Evolutionary conservation across 2,329 filamentous ascomycete species (phyloP), one percentile per base, ranked within the genome.

Genomic region (Nemania sp.): DNA sequence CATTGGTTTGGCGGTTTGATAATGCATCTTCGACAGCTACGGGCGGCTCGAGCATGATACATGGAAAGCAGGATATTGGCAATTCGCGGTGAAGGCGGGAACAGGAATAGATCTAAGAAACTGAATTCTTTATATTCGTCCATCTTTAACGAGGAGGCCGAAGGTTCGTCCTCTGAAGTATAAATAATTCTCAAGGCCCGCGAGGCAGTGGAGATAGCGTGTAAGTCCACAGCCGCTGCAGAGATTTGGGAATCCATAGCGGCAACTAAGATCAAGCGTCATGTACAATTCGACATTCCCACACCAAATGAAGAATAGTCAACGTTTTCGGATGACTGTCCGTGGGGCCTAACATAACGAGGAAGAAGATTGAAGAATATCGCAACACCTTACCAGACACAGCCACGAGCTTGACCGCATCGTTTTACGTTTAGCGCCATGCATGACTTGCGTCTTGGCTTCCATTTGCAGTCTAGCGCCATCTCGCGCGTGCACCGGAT

Each of bases 361-460:
- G n/a, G n/a, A n/a, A n/a, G n/a, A n/a, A n/a, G n/a, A n/a, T n/a
- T n/a, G n/a, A n/a, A n/a, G n/a, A n/a, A n/a, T n/a, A n/a, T n/a
- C n/a, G n/a, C n/a, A n/a, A n/a, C n/a, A n/a, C n/a, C n/a, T n/a
- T n/a, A n/a, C n/a, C n/a, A n/a, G n/a, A n/a, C n/a, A n/a, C n/a
- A n/a, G n/a, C n/a, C 12, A 28, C 12, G 31, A 15, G 19, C 5
- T 11, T 14, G 22, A 20, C 17, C 20, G 8, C 3, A 39, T n/a
- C 17, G 5, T 40, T 40, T 40, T 15, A 8, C 6, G 15, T 15
- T 22, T 33, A 28, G 36, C 15, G n/a, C 20, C 31, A 63, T 66
- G 64, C 59, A 66, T 26, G 8, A 59, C 37, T 50, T 66, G 64
- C 34, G 49, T 60, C 64, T 67, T 66, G 64, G 64, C 64, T 64